phyloP scores from a whole-genome alignment of 2,329 filamentous ascomycete species.

The Alternaria postmessia region DNA sequence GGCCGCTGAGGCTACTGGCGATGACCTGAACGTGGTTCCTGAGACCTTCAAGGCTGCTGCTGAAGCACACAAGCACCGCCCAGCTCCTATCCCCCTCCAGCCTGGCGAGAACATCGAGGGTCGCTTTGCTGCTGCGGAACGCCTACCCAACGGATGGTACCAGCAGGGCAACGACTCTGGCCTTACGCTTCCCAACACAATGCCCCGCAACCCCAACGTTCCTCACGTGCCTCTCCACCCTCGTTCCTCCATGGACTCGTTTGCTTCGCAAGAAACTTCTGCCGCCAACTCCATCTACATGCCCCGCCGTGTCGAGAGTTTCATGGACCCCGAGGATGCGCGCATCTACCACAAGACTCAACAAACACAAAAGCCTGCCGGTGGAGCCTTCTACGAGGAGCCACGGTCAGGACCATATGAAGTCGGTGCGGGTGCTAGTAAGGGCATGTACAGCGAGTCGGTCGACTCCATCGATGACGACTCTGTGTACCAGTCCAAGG shows the following conservation, averaged over 20 bases:
- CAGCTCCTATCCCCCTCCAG: constrained; percentile 68
- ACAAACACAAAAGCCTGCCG: constrained; percentile 54
- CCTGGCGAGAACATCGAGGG: constrained; percentile 80
- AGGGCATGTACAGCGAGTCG: constrained; percentile 45
- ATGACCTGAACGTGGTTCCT: constrained; percentile 88
- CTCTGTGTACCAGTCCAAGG: constrained; percentile 43
- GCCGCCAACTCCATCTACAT: constrained; percentile 68
- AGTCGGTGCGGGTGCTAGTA: constrained; percentile 28
- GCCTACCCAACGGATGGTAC: constrained; percentile 73
- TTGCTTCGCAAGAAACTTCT: constrained; percentile 63
- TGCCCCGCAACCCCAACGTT: constrained; percentile 55
- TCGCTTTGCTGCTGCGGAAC: constrained; percentile 76
- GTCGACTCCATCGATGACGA: constrained; percentile 49
- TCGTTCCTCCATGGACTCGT: constrained; percentile 72
- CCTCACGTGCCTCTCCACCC: constrained; percentile 60
- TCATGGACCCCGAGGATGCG: constrained; percentile 81
- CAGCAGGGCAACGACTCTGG: constrained; percentile 73
- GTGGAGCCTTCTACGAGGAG: constrained; percentile 54
- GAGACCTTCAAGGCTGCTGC: constrained; percentile 75
- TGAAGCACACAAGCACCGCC: constrained; percentile 60
- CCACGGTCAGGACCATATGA: constrained; percentile 40
- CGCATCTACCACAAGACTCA: constrained; percentile 77
- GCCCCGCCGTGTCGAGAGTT: constrained; percentile 74
- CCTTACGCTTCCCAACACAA: constrained; percentile 62
- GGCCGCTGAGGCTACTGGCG: constrained; percentile 77